Conservation (phyloP, 352 stramenopile species). For the Phytophthora crassamura region DNA sequence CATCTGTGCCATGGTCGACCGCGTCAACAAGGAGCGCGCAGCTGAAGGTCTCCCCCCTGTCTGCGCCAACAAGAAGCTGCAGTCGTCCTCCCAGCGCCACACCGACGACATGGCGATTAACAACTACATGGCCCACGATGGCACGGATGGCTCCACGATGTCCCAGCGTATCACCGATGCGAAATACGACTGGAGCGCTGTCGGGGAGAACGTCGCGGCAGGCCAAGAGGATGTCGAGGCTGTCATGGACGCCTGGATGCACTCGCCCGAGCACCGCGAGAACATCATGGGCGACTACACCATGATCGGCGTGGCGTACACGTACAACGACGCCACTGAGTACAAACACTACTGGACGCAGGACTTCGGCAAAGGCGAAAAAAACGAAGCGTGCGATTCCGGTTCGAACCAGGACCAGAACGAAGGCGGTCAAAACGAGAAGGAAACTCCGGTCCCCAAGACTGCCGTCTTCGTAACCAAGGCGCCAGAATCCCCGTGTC, state of each 20-base stretch:
- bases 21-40: constrained; percentile 52
- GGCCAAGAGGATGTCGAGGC: constrained; percentile 37
- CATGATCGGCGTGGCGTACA: constrained; percentile 42
- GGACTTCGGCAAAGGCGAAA: constrained; percentile 45
- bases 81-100: constrained; percentile 26
- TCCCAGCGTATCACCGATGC: constrained; percentile 40
- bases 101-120: constrained; percentile 48
- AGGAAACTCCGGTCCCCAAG: constrained; percentile 15
- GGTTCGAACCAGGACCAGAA: constrained; percentile 13
- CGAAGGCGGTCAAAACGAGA: constrained; percentile 7
- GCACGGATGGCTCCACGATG: constrained; percentile 48
- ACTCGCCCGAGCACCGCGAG: constrained; percentile 34
- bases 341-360: constrained; percentile 62
- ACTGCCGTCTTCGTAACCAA: background rate
- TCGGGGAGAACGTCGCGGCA: constrained; percentile 45
- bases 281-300: constrained; percentile 43
- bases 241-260: constrained; percentile 51
- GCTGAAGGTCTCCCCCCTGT: constrained; percentile 34
- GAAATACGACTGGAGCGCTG: constrained; percentile 48
- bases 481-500: constrained; percentile 2
- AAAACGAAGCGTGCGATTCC: constrained; percentile 36
- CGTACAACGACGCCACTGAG: constrained; percentile 19
- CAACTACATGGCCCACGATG: constrained; percentile 56
- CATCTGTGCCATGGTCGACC: constrained; percentile 37
- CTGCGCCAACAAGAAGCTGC: constrained; percentile 46